Percentiles rank a stretch among this genome's conserved stretches.
Conservation (phyloP, 768 basidiomycete genomes). For the Amanita subjunquillea region DNA sequence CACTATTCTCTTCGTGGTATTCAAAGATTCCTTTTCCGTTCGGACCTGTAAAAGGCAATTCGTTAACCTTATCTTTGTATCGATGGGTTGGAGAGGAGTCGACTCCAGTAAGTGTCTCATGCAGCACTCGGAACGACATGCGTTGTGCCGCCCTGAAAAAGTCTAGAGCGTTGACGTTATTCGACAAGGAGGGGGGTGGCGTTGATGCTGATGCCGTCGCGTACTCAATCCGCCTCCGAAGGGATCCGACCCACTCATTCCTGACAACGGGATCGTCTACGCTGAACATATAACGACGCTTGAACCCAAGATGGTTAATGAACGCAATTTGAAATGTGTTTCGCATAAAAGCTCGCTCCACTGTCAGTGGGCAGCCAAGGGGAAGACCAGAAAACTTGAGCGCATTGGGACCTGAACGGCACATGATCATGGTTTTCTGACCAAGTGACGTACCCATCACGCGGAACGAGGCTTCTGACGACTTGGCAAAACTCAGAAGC, state of each 20-base stretch:
- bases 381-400: constrained; percentile 75
- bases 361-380: constrained; percentile 61
- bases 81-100: constrained; percentile 6
- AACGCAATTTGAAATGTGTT: constrained; percentile 95
- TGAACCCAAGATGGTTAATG: constrained; percentile 48
- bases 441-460: constrained; percentile 84
- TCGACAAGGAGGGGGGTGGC: constrained; percentile 18
- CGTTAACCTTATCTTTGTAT: constrained; percentile 5
- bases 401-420: constrained; percentile 77
- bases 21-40: constrained; percentile 2
- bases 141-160: constrained; percentile 60
- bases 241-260: constrained; percentile 60
- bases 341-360: constrained; percentile 93
- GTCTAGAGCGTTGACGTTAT: constrained; percentile 26
- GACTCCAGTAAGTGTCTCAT: constrained; percentile 65
- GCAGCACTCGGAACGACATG: constrained; percentile 75
- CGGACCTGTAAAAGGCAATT: constrained; percentile 2
- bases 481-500: constrained; percentile 67
- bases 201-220: constrained; percentile 23
- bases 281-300: constrained; percentile 92
- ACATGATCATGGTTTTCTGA: constrained; percentile 71
- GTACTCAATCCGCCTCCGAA: constrained; percentile 59
- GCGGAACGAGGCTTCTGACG: constrained; percentile 79
- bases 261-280: constrained; percentile 71
- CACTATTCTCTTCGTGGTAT: constrained; percentile 7